These are phyloP conservation scores for Myochromella boudieri DNA, from an alignment of 768 basidiomycete species.

Conservation along the genomic window DNA sequence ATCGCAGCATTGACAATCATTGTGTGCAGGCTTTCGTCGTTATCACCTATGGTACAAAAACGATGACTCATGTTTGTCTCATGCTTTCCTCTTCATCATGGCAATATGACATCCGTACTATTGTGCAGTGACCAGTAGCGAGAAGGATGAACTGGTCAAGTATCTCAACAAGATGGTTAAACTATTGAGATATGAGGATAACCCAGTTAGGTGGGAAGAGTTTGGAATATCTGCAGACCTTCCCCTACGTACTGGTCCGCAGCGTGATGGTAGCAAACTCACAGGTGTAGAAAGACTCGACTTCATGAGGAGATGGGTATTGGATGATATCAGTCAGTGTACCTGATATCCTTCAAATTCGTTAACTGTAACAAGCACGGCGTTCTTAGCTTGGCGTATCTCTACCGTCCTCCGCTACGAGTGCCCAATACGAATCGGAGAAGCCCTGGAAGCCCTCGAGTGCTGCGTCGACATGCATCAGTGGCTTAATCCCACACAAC, in stretches of 20 bases:
- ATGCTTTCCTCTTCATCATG: neutral
- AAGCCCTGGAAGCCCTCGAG: constrained; percentile 2
- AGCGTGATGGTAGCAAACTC: neutral
- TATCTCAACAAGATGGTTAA: constrained; percentile 4
- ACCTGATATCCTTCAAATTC: neutral
- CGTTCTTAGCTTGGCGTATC: neutral
- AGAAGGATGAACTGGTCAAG: neutral
- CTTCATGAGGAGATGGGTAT: neutral
- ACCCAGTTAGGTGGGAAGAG: constrained; percentile 1
- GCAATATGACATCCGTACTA: neutral
- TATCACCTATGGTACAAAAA: neutral
- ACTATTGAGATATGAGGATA: neutral
- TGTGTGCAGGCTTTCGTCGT: too few species aligned
- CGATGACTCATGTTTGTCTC: neutral
- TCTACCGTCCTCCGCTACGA: neutral
- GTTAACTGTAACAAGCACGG: neutral
- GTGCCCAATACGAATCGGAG: constrained; percentile 2
- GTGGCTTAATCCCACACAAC: neutral
- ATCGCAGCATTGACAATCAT: too few species aligned
- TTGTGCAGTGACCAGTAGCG: neutral
- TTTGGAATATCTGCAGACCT: neutral
- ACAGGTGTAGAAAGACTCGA: neutral
- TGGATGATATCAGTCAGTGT: constrained; percentile 1
- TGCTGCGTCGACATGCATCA: neutral
- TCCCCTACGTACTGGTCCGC: neutral